phyloP scores from a whole-genome alignment of 2,329 filamentous ascomycete genomes.

The Trichoderma sp. region DNA sequence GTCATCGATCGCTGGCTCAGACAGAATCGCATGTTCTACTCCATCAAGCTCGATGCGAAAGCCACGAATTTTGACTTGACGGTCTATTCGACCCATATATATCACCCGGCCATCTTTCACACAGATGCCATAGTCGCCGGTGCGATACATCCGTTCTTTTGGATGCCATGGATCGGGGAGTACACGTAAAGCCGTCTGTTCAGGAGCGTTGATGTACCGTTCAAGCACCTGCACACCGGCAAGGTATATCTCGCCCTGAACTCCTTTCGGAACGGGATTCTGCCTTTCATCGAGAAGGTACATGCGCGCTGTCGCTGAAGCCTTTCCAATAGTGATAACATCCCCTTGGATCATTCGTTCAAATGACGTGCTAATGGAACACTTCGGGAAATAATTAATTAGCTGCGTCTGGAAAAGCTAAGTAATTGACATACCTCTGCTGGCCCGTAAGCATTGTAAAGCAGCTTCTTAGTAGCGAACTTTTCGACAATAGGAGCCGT shows the following conservation, averaged over 20 bases:
- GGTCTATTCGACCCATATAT: constrained; percentile 11
- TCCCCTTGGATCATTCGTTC: constrained; percentile 15
- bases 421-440: background rate
- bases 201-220: constrained; percentile 8
- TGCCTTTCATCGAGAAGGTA: constrained; percentile 12
- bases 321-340: background rate
- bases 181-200: background rate
- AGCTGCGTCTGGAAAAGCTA: background rate
- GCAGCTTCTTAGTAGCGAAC: background rate
- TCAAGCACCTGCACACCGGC: background rate
- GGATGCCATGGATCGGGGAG: background rate
- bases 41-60: constrained; percentile 18
- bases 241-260: constrained; percentile 8
- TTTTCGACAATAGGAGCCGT: background rate
- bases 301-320: constrained; percentile 7
- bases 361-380: constrained; percentile 4
- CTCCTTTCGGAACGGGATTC: background rate
- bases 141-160: constrained; percentile 10
- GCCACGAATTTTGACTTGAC: constrained; percentile 17
- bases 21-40: constrained; percentile 12
- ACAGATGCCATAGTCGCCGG: constrained; percentile 2
- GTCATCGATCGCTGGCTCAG: background rate
- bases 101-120: constrained; percentile 1
- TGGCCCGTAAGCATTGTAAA: constrained; percentile 18
- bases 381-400: background rate